Base-by-base conservation (phyloP, 2,329 filamentous ascomycete species). In the Microthyrium microscopicum region DNA sequence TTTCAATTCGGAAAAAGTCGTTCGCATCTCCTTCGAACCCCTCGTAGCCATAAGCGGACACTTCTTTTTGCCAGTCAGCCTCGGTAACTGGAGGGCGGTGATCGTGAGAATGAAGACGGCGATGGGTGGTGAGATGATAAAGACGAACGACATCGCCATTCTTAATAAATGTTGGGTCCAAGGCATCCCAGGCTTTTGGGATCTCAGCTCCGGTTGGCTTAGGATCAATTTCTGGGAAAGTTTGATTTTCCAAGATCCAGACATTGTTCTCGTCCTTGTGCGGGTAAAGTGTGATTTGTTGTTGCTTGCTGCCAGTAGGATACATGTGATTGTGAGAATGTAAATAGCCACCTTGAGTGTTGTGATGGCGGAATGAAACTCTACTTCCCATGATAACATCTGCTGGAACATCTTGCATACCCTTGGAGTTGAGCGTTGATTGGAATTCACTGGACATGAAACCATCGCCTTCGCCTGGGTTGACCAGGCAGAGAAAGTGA, bases 401-500 rank as follows among this genome's bases (percentile, higher is more conserved):
- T 20, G 81, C 89, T 2, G 89, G 78, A 4, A 92, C 84, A 55
- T 92, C 84, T 52, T 83, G 77, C 89, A 98, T 98, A 34, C 72
- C 76, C 65, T 95, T 98, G 48, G 75, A 85, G 61, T 95, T 98
- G 44, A 98, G 66, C 2, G 89, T 95, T 20, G 89, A 80, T 61
- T 98, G 89, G 64, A 98, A 98, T 52, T 98, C 89, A 35, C 87
- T 93, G 51, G 85, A 94, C 89, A 98, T 98, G 65, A 98, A 98
- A 35, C 89, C 89, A 56, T 98, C 89, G 35, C 89, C 89, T 33
- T 98, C 89, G 39, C 89, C 89, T 19, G 89, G 89, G 59, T 98
- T 98, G 39, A 77, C 71, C 26, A 98, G 69, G 63, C 82, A 91
- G 44, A 85, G 45, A 58, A 98, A 98, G 64, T 98, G 89, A 47